These are phyloP conservation scores for Lachnellula hyalina DNA, from an alignment of 2,329 filamentous ascomycete species.

Conservation along the genomic window DNA sequence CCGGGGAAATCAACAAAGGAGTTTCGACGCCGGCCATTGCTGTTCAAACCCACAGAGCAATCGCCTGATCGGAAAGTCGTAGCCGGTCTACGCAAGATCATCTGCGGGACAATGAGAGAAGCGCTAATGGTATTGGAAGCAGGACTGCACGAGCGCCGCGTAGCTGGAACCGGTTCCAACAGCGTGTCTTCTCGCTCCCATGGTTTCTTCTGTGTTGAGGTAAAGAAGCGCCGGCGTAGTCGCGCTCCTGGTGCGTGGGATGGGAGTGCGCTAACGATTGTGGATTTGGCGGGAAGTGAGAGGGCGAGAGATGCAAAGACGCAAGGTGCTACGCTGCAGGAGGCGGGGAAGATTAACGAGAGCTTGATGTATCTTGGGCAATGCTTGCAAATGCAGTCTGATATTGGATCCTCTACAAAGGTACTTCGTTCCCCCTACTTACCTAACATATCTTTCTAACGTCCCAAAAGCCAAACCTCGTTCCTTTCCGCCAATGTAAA, in stretches of 20 bases:
- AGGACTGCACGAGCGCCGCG: slow-evolving; percentile 77
- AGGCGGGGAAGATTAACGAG: slow-evolving; percentile 98
- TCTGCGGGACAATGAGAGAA: slow-evolving; percentile 77
- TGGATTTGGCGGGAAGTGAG: slow-evolving; percentile 90
- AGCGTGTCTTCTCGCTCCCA: slow-evolving; percentile 89
- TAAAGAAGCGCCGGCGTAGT: slow-evolving; percentile 68
- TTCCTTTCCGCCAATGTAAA: slow-evolving; percentile 79
- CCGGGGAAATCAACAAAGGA: slow-evolving; percentile 62
- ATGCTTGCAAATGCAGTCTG: slow-evolving; percentile 91
- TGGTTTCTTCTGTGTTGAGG: slow-evolving; percentile 92
- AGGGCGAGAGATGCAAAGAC: slow-evolving; percentile 91
- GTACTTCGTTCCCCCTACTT: slow-evolving; percentile 39
- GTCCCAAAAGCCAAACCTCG: slow-evolving; percentile 57
- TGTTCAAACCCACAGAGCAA: slow-evolving; percentile 88
- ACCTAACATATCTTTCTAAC: slow-evolving; percentile 9
- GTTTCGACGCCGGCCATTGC: slow-evolving; percentile 67
- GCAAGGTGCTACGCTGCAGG: slow-evolving; percentile 82
- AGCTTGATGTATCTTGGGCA: slow-evolving; percentile 97
- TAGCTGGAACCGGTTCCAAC: slow-evolving; percentile 88
- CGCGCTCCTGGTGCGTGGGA: slow-evolving; percentile 60
- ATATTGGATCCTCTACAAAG: slow-evolving; percentile 67
- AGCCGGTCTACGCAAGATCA: slow-evolving; percentile 82
- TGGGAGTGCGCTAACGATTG: slow-evolving; percentile 76
- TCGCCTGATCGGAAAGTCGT: slow-evolving; percentile 93
- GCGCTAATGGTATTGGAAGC: slow-evolving; percentile 87